Conservation (phyloP, 2,329 filamentous ascomycete genomes). For the Ceratocystis lukuohia region DNA sequence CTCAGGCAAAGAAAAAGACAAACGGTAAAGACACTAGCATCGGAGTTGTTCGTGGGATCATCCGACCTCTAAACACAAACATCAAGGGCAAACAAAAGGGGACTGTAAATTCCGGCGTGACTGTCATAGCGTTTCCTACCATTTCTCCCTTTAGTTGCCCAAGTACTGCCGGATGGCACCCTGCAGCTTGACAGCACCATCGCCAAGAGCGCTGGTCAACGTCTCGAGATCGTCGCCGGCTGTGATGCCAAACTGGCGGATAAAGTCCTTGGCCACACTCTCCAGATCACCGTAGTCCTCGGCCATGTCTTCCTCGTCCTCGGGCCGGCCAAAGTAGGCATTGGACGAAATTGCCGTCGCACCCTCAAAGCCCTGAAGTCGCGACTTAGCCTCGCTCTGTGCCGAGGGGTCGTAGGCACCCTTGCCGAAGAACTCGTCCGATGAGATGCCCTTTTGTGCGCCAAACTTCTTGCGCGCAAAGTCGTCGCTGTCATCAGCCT, state of each 20-base stretch:
- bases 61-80: not conserved
- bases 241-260: slow-evolving; percentile 87
- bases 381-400: slow-evolving; percentile 72
- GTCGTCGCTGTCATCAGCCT: slow-evolving; percentile 57
- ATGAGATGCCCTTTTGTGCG: slow-evolving; percentile 86
- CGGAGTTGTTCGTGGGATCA: not conserved
- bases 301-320: slow-evolving; percentile 51
- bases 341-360: slow-evolving; percentile 88
- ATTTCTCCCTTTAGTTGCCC: slow-evolving; percentile 34
- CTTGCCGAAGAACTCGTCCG: slow-evolving; percentile 95
- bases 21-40: not conserved
- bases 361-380: slow-evolving; percentile 85
- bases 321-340: slow-evolving; percentile 89
- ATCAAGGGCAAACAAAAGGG: not conserved
- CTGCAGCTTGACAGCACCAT: slow-evolving; percentile 73
- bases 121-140: not conserved
- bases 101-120: not conserved
- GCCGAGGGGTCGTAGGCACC: slow-evolving; percentile 68
- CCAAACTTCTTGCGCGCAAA: slow-evolving; percentile 85
- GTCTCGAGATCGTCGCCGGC: slow-evolving; percentile 94
- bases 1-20: slow-evolving; percentile 1
- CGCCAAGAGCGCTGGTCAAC: slow-evolving; percentile 65
- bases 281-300: slow-evolving; percentile 88
- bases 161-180: slow-evolving; percentile 55
- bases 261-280: slow-evolving; percentile 86